Evolutionary conservation across 352 stramenopile species (phyloP), one percentile per base, ranked within the genome.

Genomic region (Blastocystis sp.): DNA sequence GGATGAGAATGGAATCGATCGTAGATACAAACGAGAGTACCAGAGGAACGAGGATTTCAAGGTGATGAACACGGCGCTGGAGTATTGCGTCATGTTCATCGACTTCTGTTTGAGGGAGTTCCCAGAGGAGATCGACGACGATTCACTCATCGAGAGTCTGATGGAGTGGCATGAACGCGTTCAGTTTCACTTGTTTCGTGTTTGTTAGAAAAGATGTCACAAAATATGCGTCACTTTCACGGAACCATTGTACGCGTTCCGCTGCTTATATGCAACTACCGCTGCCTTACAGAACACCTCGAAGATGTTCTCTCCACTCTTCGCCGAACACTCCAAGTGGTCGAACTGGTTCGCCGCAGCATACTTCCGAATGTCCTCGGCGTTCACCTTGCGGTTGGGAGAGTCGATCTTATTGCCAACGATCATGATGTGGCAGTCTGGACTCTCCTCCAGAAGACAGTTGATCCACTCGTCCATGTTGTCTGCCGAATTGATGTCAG

Each of bases 351-450:
- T 84, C n/a, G 73, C 54, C 27, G 54, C 56, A 27, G 73, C 73
- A 67, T 84, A 84, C 24, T 78, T 42, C 21, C 46, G 14, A 18
- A 78, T 61, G 27, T 78, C 27, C 21, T 78, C 67, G 21, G 24
- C 24, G 16, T 57, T 42, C 18, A 84, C 73, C 44, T 84, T 69
- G 8, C 54, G 54, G 44, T 84, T 84, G 4, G 73, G 4, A 16
- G 49, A 84, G 6, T 84, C 73, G 40, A 67, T 84, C n/a, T 84
- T 84, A 67, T 84, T 84, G 21, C 73, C 73, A 54, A 73, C 73
- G 21, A 84, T 38, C 27, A 84, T 38, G 49, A 84, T 42, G 7
- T 73, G 54, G 16, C 24, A 53, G 21, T 84, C 49, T 18, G 54
- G 54, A 73, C 73, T 84, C 29, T 57, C 73, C 32, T 84, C 73